Evolutionary conservation across 1,284 basidiomycete genomes (phyloP).

Genomic region (Ustilago lituana): DNA sequence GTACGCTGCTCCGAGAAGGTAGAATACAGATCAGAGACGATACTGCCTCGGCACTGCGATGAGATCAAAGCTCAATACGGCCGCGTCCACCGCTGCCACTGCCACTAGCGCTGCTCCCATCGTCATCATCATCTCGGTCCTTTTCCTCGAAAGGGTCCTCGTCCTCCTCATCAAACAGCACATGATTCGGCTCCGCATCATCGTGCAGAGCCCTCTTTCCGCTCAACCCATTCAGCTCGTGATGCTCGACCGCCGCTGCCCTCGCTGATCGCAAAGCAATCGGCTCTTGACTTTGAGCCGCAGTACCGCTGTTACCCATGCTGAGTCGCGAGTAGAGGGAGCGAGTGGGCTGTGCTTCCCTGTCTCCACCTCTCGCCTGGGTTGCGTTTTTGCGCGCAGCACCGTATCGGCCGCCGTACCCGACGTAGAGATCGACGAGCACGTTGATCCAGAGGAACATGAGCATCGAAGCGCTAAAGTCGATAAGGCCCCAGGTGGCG

Average conservation of each 20-base stretch:
- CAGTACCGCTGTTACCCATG: slow-evolving; percentile 4
- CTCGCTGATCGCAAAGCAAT: not conserved
- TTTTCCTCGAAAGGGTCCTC: slow-evolving; percentile 53
- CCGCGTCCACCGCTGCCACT: slow-evolving; percentile 8
- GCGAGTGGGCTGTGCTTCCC: slow-evolving; percentile 22
- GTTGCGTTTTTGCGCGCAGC: slow-evolving; percentile 23
- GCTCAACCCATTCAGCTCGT: slow-evolving; percentile 29
- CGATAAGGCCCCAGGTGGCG: slow-evolving; percentile 65
- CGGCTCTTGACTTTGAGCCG: not conserved
- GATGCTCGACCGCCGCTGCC: slow-evolving; percentile 11
- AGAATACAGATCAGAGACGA: not conserved
- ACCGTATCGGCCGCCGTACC: slow-evolving; percentile 56
- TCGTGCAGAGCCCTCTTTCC: slow-evolving; percentile 1
- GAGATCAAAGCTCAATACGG: slow-evolving; percentile 17
- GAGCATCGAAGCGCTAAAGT: slow-evolving; percentile 57
- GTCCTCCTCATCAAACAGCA: slow-evolving; percentile 55
- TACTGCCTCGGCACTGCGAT: not conserved
- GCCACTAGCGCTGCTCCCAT: slow-evolving; percentile 22
- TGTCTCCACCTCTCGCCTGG: slow-evolving; percentile 22
- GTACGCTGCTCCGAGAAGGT: not conserved
- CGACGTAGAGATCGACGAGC: slow-evolving; percentile 62
- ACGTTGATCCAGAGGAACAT: slow-evolving; percentile 64
- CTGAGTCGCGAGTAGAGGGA: slow-evolving; percentile 42
- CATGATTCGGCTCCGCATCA: slow-evolving; percentile 25
- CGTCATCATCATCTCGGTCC: slow-evolving; percentile 20